Evolutionary conservation across 2,329 filamentous ascomycete species (phyloP), one percentile per base, ranked within the genome.

Genomic region (Fusarium anguioides): DNA sequence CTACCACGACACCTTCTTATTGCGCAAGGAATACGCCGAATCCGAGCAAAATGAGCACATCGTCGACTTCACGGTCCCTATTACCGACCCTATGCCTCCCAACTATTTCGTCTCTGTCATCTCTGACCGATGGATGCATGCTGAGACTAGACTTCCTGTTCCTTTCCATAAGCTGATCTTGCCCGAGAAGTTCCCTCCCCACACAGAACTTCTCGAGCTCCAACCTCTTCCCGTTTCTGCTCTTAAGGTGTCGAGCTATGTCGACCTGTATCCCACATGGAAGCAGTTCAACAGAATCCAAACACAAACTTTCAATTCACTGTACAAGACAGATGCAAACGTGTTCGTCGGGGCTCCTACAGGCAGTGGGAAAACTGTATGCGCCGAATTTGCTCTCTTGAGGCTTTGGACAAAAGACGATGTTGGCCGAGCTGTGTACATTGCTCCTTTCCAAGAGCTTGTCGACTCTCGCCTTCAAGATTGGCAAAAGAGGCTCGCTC

Each of bases 121-220:
- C 20, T 98, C 95, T 5, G 96, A 99, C 78, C 87, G 96, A 70
- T 99, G 96, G 96, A 97, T 99, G 93, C 93, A 97, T 76, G 93
- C 95, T 1, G 94, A 99, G 81, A 97, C 94, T 2, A 94, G 94
- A 75, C 83, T 99, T 52, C 91, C 95, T 0, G 91, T 99, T 3
- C 95, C 94, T 1, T 98, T 99, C 82, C 92, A 97, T 77, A 97
- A 97, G 77, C 84, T 99, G 26, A 91, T 97, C 40, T 85, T 99
- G 7, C 96, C 96, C 0, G 95, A 97, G 77, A 96, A 96, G 75
- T 99, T 99, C 78, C 94, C 94, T 27, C 90, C 96, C 37, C 95
- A 97, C 75, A 99, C 96, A 0, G 94, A 93, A 64, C 84, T 98
- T 41, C 86, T 98, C 21, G 94, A 98, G 74, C 85, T 99, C 71